Percentiles rank a stretch among this genome's conserved stretches.
Evolutionary conservation across 352 stramenopile genomes (phyloP).

Genomic region (Pythium insidiosum): DNA sequence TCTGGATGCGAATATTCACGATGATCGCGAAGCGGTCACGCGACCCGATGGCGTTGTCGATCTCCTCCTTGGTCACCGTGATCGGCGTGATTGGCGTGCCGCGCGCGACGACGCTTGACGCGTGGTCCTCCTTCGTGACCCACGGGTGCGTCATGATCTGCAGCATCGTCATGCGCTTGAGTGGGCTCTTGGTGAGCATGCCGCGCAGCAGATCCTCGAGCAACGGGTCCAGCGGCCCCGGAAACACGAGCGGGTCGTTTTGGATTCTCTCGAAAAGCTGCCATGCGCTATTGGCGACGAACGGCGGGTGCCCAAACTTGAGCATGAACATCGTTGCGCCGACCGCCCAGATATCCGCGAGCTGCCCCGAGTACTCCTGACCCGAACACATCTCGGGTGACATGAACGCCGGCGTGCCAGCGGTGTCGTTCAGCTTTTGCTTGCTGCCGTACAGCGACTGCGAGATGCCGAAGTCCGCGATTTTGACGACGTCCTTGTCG

Average conservation of each 20-base stretch:
- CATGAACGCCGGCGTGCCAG: conserved; percentile 90
- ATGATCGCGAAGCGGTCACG: conserved; percentile 51
- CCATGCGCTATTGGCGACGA: conserved; percentile 84
- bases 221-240: conserved; percentile 34
- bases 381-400: conserved; percentile 88
- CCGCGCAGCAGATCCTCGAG: conserved; percentile 47
- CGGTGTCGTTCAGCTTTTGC: conserved; percentile 70
- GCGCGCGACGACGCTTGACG: conserved; percentile 12
- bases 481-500: conserved; percentile 87
- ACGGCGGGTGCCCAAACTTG: conserved; percentile 84
- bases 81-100: conserved; percentile 31
- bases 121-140: conserved; percentile 61
- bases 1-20: conserved; percentile 64
- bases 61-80: conserved; percentile 70
- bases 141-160: conserved; percentile 74
- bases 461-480: conserved; percentile 89
- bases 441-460: conserved; percentile 79
- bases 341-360: conserved; percentile 89
- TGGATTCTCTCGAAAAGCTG: conserved; percentile 88
- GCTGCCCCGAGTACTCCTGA: conserved; percentile 74
- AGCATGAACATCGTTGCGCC: conserved; percentile 87
- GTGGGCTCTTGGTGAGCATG: conserved; percentile 59
- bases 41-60: conserved; percentile 49
- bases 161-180: conserved; percentile 44
- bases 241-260: conserved; percentile 62